Evolutionary conservation across 1,284 basidiomycete species (phyloP), one percentile per base, ranked within the genome.

Genomic region (Pseudozyma sp.): DNA sequence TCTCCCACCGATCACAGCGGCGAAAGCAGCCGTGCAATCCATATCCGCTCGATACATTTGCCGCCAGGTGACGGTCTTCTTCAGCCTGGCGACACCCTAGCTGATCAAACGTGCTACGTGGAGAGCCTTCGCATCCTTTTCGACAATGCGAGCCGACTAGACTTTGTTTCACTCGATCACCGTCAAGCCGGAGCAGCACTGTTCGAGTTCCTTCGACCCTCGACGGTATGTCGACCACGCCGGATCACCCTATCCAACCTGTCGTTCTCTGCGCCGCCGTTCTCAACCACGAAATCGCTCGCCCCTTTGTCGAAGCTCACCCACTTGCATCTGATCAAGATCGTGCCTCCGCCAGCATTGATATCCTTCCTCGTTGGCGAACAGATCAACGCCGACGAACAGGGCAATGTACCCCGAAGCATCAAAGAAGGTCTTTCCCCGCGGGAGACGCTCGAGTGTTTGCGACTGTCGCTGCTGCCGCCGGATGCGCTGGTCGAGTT

Each of bases 281-380:
- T 71, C 17, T 71, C 68, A 10, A 59, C 55, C 0, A 58, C 52
- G 7, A 16, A 57, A 5, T 64, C 67, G 16, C 55, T 71, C 5
- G 59, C 68, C 13, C 63, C 68, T 14, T 47, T 71, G 10, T 66
- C 62, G 16, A 52, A 62, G 33, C 40, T 71, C 9, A 63, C 60
- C 30, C 62, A 64, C 30, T 59, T 71, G 42, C 68, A 71, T 19
- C 43, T 71, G 14, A 71, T 71, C 59, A 71, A 71, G 54, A 55
- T 71, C 17, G 63, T 71, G 0, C 68, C 68, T 2, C 68, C 68
- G 11, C 68, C 68, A 24, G 59, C 68, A 16, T 48, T 71, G 52
- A 66, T 71, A n/a, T 64, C 54, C 10, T 71, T 66, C 35, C 47
- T 71, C 13, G 56, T 63, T 0, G 63, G 68, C 33, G 56, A 62